Base-by-base conservation (phyloP, 306 rosid species). In the Sicyos edulis region DNA sequence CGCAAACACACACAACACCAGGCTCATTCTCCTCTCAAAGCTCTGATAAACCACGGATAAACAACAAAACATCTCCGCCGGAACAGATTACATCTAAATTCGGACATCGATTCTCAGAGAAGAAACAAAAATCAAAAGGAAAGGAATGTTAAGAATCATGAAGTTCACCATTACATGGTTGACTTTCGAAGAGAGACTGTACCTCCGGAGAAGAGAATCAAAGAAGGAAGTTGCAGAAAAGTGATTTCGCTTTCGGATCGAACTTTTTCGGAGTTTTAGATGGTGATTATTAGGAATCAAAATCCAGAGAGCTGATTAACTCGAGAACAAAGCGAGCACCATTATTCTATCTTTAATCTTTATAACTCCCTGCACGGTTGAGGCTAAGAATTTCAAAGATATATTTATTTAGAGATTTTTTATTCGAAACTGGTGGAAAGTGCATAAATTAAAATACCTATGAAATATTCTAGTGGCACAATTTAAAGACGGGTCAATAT, bases 191-290 rank as follows among this genome's bases (percentile, higher is more conserved):
- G 29, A 26, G 29, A 26, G n/a, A 17, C 19, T 54, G 15, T 47
- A 65, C 52, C 54, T 44, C 14, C 21, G 26, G 53, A 19, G 22
- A 49, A 74, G 77, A 74, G 77, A 63, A 32, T 60, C 62, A 74
- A 74, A 26, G 70, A 74, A 49, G n/a, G 20, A 24, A 17, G 71
- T 22, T 29, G 70, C 70, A 73, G 74, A 51, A 15, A 47, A 74
- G 7, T 2, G 71, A 17, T 29, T 40, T 72, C 75, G 75, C 52
- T 71, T 71, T 71, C 62, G 20, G 75, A 71, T 71, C 63, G 51
- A 71, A 29, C 75, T 10, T n/a, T 50, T 54, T 53, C 13, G 12
- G 29, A 26, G 29, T 26, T 54, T 40, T 22, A 3, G 3, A 26
- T 26, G 29, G 29, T 26, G 29, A 26, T 26, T 26, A 26, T n/a